A percentile compares a stretch with the other conserved stretches of the same genome.
phyloP scores from a whole-genome alignment of 768 basidiomycete genomes.

The Mycena galopus region DNA sequence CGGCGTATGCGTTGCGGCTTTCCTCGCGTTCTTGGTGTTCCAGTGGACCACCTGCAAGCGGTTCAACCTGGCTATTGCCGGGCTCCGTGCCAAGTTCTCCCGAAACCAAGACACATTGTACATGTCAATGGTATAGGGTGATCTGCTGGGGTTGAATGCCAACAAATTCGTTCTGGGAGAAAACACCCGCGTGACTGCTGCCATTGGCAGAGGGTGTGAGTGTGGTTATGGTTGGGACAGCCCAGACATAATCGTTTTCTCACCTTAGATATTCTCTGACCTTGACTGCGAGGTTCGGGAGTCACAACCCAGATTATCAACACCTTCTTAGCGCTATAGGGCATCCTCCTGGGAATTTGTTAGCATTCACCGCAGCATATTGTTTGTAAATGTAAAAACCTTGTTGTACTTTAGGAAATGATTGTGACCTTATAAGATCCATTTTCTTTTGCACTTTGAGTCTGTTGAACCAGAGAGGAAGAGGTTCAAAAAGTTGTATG shows the following conservation, averaged over 20 bases:
- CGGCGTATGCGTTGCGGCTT: constrained; percentile 12
- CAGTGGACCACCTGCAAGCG: constrained; percentile 35
- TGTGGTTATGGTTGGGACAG: constrained; percentile 13
- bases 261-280: constrained; percentile 24
- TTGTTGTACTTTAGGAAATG: no score
- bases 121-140: constrained; percentile 19
- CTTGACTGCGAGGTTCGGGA: neutral
- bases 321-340: neutral
- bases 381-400: constrained; percentile 4
- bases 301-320: neutral
- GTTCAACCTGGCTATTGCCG: constrained; percentile 24
- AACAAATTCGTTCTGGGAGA: constrained; percentile 9
- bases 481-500: neutral
- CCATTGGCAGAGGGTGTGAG: constrained; percentile 24
- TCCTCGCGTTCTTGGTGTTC: constrained; percentile 22
- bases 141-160: constrained; percentile 12
- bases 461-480: no score
- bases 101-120: constrained; percentile 5
- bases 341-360: constrained; percentile 1
- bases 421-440: no score
- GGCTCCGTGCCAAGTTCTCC: constrained; percentile 2
- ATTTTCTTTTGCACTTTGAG: no score
- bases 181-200: neutral
- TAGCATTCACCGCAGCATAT: constrained; percentile 13
- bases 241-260: neutral